Conservation (phyloP, 2,329 filamentous ascomycete genomes). For the Didymella lethalis region DNA sequence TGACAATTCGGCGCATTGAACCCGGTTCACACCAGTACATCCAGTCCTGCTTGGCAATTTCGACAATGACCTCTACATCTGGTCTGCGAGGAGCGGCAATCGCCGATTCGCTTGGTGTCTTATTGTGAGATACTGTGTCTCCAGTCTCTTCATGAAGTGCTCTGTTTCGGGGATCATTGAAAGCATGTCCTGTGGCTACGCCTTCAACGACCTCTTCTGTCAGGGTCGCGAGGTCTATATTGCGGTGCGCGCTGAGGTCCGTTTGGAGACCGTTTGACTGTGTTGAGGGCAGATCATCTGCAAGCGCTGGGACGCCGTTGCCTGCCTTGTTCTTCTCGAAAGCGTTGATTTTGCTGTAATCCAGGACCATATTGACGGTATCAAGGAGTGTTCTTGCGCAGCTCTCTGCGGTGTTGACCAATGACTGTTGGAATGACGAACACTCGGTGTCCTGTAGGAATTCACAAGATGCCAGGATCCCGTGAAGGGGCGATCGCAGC, state of each 20-base stretch:
- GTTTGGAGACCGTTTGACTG: slow-evolving; percentile 29
- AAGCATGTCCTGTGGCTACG: slow-evolving; percentile 57
- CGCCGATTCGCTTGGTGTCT: neutral
- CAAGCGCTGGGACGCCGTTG: neutral
- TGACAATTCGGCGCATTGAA: slow-evolving; percentile 30
- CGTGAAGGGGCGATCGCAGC: slow-evolving; percentile 54
- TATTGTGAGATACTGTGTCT: neutral
- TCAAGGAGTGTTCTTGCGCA: slow-evolving; percentile 61
- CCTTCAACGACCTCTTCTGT: slow-evolving; percentile 63
- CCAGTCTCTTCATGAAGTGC: neutral
- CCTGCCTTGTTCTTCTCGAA: slow-evolving; percentile 44
- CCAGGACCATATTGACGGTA: slow-evolving; percentile 38
- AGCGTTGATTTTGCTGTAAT: slow-evolving; percentile 32
- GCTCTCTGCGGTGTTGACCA: slow-evolving; percentile 57
- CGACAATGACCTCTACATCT: slow-evolving; percentile 55
- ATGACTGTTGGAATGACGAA: slow-evolving; percentile 49
- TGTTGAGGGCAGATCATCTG: neutral
- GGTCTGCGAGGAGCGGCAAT: slow-evolving; percentile 9
- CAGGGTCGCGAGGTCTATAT: slow-evolving; percentile 55
- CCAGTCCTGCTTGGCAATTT: slow-evolving; percentile 53
- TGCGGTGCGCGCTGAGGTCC: slow-evolving; percentile 44
- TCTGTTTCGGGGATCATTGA: slow-evolving; percentile 36
- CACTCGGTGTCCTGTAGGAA: slow-evolving; percentile 54
- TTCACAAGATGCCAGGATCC: slow-evolving; percentile 54
- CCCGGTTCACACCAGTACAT: slow-evolving; percentile 27